Conservation (phyloP, 106 monocot genomes). For the Ottelia alismoides region DNA sequence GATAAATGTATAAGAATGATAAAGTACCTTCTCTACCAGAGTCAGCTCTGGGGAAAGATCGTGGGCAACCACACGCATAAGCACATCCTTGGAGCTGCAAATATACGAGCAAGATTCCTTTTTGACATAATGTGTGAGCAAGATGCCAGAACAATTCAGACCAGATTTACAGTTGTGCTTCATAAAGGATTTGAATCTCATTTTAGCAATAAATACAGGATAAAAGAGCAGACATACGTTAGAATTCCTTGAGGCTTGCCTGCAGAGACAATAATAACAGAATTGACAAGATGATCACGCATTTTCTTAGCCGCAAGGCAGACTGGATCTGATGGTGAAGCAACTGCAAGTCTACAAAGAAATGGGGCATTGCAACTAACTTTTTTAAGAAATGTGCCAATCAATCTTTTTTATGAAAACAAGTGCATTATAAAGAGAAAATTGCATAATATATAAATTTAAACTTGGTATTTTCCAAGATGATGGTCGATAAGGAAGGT, state of each 20-base stretch:
- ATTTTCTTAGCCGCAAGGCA: constrained; percentile 18
- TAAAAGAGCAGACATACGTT: constrained; percentile 6
- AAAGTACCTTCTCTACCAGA: constrained; percentile 75
- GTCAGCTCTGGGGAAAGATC: constrained; percentile 87
- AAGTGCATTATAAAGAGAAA: background rate
- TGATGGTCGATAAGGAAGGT: constrained; percentile 18
- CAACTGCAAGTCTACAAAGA: constrained; percentile 12
- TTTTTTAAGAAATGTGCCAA: too few species aligned
- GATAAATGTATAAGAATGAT: too few species aligned
- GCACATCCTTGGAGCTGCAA: constrained; percentile 73
- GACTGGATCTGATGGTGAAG: constrained; percentile 14
- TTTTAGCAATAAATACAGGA: too few species aligned
- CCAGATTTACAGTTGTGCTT: too few species aligned
- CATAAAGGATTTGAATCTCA: too few species aligned
- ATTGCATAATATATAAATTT: background rate
- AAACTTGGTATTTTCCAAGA: constrained; percentile 13
- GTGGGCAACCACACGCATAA: constrained; percentile 87
- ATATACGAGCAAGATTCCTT: too few species aligned
- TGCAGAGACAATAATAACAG: constrained; percentile 8
- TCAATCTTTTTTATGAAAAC: background rate
- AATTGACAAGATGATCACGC: constrained; percentile 9
- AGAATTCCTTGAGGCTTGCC: constrained; percentile 17
- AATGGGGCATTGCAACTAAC: too few species aligned
- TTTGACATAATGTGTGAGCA: too few species aligned
- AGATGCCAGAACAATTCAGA: too few species aligned